These are phyloP conservation scores for Ophiognomonia clavigignenti-juglandacearum DNA, from an alignment of 2,329 filamentous ascomycete genomes.

Conservation along the genomic window DNA sequence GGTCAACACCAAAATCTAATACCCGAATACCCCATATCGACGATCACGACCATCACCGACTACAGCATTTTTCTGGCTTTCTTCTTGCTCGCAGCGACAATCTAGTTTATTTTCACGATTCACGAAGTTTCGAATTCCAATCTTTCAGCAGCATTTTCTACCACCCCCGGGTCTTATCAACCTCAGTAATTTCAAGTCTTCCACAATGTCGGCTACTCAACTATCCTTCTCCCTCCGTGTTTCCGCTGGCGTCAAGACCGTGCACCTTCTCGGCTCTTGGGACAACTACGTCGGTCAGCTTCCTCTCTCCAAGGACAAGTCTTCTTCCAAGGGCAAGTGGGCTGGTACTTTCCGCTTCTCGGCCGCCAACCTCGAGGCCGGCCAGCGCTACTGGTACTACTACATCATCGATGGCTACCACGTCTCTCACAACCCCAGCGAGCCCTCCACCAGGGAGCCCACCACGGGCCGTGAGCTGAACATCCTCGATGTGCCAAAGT, in stretches of 20 bases:
- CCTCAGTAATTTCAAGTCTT: constrained; percentile 29
- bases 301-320: constrained; percentile 84
- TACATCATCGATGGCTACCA: constrained; percentile 99
- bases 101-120: constrained; percentile 7
- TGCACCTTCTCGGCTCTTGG: constrained; percentile 96
- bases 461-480: constrained; percentile 96
- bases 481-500: constrained; percentile 85
- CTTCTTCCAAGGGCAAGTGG: constrained; percentile 85
- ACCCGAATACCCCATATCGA: constrained; percentile 28
- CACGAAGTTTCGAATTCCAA: constrained; percentile 31
- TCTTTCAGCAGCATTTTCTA: not conserved
- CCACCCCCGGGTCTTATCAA: constrained; percentile 16
- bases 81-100: constrained; percentile 49
- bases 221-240: constrained; percentile 95
- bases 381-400: constrained; percentile 99
- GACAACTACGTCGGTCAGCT: constrained; percentile 95
- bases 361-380: constrained; percentile 76
- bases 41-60: constrained; percentile 31
- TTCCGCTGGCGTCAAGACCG: constrained; percentile 93
- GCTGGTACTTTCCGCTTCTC: constrained; percentile 96
- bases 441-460: constrained; percentile 85
- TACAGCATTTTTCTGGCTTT: constrained; percentile 49
- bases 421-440: constrained; percentile 90
- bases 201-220: constrained; percentile 83
- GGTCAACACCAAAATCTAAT: constrained; percentile 38